Conservation (phyloP, 176 grass and related monocot species). For the Avena sativa region DNA sequence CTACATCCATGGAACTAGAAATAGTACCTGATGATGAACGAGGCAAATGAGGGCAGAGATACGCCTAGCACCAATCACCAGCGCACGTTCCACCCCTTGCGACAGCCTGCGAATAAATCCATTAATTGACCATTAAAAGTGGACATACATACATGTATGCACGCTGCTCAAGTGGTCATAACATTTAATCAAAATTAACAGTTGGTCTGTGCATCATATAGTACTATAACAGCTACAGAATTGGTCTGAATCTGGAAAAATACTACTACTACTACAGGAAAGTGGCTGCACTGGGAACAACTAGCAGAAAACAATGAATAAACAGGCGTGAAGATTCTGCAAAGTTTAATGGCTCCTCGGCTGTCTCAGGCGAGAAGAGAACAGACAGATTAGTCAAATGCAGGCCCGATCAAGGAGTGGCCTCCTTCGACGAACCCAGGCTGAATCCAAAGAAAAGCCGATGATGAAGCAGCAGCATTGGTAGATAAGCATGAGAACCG, state of each 20-base stretch:
- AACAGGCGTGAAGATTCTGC: slow-evolving; percentile 46
- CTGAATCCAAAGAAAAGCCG: neutral
- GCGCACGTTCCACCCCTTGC: slow-evolving; percentile 47
- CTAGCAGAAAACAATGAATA: neutral
- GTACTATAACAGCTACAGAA: neutral
- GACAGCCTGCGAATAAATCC: slow-evolving; percentile 54
- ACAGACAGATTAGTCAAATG: slow-evolving; percentile 26
- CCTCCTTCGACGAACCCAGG: neutral
- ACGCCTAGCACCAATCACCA: slow-evolving; percentile 39
- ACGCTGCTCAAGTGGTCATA: slow-evolving; percentile 19
- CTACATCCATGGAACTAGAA: slow-evolving; percentile 26
- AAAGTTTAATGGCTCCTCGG: slow-evolving; percentile 43
- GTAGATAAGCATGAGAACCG: slow-evolving; percentile 30
- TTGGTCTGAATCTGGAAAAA: slow-evolving; percentile 25
- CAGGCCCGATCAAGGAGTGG: slow-evolving; percentile 31
- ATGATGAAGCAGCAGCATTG: neutral
- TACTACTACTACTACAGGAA: neutral
- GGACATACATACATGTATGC: slow-evolving; percentile 4
- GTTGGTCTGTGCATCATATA: slow-evolving; percentile 14
- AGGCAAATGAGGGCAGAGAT: slow-evolving; percentile 31
- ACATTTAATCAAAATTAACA: neutral
- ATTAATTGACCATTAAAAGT: slow-evolving; percentile 34
- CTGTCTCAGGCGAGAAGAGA: neutral
- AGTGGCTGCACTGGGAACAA: neutral
- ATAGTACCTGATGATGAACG: slow-evolving; percentile 37